Conservation (phyloP, 345 rosid genomes). For the Gossypium ekmanianum region DNA sequence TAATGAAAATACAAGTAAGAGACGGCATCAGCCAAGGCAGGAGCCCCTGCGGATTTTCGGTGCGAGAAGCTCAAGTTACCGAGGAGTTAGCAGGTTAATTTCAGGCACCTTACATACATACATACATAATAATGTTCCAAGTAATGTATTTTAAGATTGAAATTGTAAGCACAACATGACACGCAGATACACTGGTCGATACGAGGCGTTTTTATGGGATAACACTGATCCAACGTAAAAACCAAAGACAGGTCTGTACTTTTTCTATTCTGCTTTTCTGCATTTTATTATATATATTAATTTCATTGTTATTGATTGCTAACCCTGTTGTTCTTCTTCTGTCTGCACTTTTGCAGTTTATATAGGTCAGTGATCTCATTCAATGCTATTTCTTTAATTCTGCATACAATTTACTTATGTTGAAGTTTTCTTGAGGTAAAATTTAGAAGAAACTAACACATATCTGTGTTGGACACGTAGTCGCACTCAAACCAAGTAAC, state of each 20-base stretch:
- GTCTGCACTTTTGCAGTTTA: constrained; percentile 2
- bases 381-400: background rate
- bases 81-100: constrained; percentile 15
- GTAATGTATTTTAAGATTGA: background rate
- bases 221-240: background rate
- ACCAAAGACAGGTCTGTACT: constrained; percentile 12
- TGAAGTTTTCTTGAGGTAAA: background rate
- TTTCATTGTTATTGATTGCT: constrained; percentile 6
- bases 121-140: no score
- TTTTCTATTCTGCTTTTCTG: background rate
- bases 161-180: background rate
- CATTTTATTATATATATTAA: background rate
- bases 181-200: constrained; percentile 5
- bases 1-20: background rate
- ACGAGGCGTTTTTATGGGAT: constrained; percentile 16
- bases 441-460: no score
- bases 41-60: background rate
- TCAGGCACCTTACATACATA: background rate
- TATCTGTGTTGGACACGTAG: background rate
- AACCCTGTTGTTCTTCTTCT: background rate
- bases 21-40: background rate
- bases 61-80: background rate
- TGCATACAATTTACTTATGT: background rate
- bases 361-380: constrained; percentile 12
- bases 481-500: background rate